phyloP scores from a whole-genome alignment of 208 protist genomes.

The Acanthamoeba healyi region DNA sequence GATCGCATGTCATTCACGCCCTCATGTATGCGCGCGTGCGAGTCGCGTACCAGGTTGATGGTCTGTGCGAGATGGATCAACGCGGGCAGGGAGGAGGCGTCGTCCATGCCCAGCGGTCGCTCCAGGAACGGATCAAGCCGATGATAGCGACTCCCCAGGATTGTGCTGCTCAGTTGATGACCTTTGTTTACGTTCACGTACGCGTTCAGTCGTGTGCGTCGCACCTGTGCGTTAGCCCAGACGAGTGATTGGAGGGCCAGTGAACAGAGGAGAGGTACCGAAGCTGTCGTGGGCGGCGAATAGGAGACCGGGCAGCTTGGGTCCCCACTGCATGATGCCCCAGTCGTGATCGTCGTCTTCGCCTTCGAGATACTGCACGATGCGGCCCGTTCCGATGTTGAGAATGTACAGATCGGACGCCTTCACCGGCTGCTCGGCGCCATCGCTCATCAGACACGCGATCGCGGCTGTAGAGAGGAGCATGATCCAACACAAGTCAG shows the following conservation, averaged over 20 bases:
- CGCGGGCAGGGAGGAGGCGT: constrained; percentile 24
- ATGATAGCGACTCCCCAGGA: not conserved
- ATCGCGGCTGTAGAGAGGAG: constrained; percentile 22
- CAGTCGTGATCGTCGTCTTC: constrained; percentile 64
- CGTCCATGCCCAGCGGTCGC: constrained; percentile 14
- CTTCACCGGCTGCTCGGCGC: constrained; percentile 5
- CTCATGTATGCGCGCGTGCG: not conserved
- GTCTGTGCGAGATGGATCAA: constrained; percentile 34
- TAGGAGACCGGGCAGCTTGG: constrained; percentile 55
- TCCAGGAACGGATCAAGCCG: constrained; percentile 41
- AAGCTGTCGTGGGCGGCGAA: constrained; percentile 64
- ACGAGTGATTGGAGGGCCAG: no score
- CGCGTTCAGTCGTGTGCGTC: not conserved
- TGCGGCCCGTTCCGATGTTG: not conserved
- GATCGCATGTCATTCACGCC: not conserved
- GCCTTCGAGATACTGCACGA: constrained; percentile 33
- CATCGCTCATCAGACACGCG: constrained; percentile 8
- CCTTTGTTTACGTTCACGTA: not conserved
- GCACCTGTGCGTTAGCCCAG: not conserved
- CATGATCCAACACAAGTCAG: no score
- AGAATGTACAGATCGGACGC: not conserved
- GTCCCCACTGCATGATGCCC: constrained; percentile 70
- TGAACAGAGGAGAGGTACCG: not conserved
- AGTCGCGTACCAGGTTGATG: constrained; percentile 1
- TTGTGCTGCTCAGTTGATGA: not conserved